Evolutionary conservation across 2,329 filamentous ascomycete genomes (phyloP).

Genomic region (Sordariomycetes sp.): DNA sequence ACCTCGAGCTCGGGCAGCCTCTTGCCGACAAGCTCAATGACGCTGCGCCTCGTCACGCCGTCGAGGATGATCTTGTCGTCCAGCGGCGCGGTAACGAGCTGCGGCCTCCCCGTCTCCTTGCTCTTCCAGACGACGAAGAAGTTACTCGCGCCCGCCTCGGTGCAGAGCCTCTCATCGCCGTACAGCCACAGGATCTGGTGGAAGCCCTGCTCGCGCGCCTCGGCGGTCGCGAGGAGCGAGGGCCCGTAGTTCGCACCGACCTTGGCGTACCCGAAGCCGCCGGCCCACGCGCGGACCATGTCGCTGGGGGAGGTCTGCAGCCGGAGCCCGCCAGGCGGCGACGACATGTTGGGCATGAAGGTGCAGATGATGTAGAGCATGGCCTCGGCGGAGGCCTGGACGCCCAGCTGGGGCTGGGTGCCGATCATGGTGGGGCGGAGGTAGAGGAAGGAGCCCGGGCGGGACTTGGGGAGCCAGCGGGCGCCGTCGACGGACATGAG

Average conservation of each 20-base stretch:
- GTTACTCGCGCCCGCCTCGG: conserved; percentile 84
- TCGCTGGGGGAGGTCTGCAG: conserved; percentile 70
- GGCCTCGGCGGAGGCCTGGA: conserved; percentile 69
- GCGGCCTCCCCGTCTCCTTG: conserved; percentile 41
- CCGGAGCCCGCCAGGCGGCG: conserved; percentile 45
- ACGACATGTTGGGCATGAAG: conserved; percentile 45
- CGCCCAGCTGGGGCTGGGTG: conserved; percentile 66
- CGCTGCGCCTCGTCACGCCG: conserved; percentile 73
- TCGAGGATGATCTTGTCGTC: conserved; percentile 76
- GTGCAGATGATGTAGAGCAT: conserved; percentile 71
- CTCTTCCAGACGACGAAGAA: conserved; percentile 77
- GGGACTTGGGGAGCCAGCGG: conserved; percentile 64
- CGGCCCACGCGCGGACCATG: conserved; percentile 83
- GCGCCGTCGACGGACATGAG: conserved; percentile 61
- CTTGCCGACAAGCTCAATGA: conserved; percentile 58
- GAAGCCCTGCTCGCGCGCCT: conserved; percentile 61
- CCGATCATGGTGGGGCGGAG: conserved; percentile 80
- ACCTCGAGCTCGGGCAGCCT: conserved; percentile 53
- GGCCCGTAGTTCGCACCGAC: conserved; percentile 91
- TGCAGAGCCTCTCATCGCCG: conserved; percentile 62
- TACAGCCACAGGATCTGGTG: conserved; percentile 94
- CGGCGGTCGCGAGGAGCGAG: conserved; percentile 61
- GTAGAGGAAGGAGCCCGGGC: conserved; percentile 64
- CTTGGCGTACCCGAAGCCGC: conserved; percentile 85
- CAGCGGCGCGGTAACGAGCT: conserved; percentile 74